Evolutionary conservation across 78 protist genomes (phyloP).

Genomic region (Pigoraptor vietnamica): DNA sequence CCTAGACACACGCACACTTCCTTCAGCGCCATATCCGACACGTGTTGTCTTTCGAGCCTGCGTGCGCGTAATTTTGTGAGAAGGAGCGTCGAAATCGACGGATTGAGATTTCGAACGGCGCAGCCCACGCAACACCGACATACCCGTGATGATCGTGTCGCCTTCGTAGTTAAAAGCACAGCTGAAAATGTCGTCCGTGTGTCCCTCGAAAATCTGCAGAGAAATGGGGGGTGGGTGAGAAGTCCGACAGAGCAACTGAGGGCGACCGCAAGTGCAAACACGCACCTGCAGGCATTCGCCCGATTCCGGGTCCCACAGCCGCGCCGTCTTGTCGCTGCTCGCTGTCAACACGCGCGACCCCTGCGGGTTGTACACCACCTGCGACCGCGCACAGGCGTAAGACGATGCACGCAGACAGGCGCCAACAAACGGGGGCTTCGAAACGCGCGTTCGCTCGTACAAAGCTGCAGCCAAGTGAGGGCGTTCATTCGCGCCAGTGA

Average conservation of each 20-base stretch:
- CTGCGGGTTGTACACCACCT: background rate
- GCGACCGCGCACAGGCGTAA: no score
- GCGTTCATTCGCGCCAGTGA: no score
- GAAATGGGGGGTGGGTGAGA: no score
- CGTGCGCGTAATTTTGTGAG: no score
- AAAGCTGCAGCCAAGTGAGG: no score
- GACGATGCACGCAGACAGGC: no score
- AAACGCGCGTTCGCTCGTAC: no score
- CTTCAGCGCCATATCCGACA: background rate
- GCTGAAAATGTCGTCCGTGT: conserved; percentile 50
- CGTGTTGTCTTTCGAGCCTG: background rate
- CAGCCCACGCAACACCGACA: background rate
- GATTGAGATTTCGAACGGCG: no score
- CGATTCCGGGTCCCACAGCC: background rate
- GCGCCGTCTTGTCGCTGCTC: background rate
- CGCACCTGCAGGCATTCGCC: background rate
- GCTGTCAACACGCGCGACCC: background rate
- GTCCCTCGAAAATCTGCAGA: conserved; percentile 32
- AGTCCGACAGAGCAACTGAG: no score
- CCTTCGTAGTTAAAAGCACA: conserved; percentile 73
- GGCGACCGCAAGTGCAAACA: background rate
- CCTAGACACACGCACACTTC: no score
- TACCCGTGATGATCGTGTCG: conserved; percentile 63
- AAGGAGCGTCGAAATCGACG: no score
- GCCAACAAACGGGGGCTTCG: no score